Conservation (phyloP, 495 filamentous ascomycete genomes). For the Xylaria curta region DNA sequence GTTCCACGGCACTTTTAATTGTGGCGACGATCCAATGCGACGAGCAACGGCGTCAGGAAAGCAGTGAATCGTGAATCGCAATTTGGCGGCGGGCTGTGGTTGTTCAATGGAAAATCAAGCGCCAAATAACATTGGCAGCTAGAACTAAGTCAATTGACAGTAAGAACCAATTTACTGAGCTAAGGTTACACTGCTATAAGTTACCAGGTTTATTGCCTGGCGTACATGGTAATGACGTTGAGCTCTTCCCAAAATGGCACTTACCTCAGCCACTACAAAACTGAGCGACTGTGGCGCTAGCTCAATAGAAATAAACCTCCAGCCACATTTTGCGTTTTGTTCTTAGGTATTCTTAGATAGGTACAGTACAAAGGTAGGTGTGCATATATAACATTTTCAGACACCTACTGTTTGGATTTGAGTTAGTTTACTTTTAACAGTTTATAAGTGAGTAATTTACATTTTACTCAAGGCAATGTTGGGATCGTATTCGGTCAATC, state of each 20-base stretch:
- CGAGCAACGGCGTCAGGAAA: not conserved
- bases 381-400: not conserved
- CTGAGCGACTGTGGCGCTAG: not conserved
- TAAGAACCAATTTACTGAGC: not conserved
- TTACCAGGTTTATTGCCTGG: not conserved
- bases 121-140: not conserved
- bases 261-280: conserved; percentile 18
- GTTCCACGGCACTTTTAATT: conserved; percentile 13
- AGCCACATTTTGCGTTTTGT: not conserved
- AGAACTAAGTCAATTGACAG: not conserved
- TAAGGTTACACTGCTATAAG: not conserved
- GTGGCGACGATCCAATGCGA: conserved; percentile 2
- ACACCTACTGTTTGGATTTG: not conserved
- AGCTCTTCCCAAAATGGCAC: conserved; percentile 15
- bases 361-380: no score
- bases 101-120: not conserved
- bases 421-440: not conserved
- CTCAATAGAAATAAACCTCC: not conserved
- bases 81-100: not conserved
- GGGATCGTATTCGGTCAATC: not conserved
- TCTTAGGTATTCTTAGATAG: no score
- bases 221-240: conserved; percentile 17
- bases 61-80: conserved; percentile 10
- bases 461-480: not conserved
- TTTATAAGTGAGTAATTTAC: not conserved